A percentile compares a stretch with the other conserved stretches of the same genome.
Evolutionary conservation across 495 filamentous ascomycete genomes (phyloP).

Genomic region (Penicillium daleae): DNA sequence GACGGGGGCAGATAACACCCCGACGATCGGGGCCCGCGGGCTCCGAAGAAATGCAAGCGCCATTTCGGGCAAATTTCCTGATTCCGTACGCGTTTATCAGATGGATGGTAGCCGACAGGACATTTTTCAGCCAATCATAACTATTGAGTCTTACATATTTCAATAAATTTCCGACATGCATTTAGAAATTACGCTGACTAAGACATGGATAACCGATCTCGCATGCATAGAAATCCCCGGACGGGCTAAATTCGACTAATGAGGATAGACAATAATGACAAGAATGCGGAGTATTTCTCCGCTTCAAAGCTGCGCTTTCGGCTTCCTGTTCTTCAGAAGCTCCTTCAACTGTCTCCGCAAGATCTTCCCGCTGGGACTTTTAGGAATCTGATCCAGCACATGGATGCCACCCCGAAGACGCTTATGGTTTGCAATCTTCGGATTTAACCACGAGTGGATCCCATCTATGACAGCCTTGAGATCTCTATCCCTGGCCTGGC

Average conservation of each 20-base stretch:
- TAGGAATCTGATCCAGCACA: constrained; percentile 75
- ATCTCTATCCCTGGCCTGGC: constrained; percentile 35
- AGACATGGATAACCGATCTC: background rate
- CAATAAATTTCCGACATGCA: background rate
- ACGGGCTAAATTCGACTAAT: background rate
- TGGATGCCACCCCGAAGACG: constrained; percentile 71
- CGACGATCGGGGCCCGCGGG: constrained; percentile 27
- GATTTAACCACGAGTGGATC: constrained; percentile 46
- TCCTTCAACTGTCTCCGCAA: constrained; percentile 65
- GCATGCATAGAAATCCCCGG: background rate
- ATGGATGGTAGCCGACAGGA: background rate
- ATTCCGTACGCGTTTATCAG: background rate
- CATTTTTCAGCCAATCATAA: background rate
- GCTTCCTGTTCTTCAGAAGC: constrained; percentile 24
- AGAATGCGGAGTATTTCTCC: background rate
- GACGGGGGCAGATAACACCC: constrained; percentile 4
- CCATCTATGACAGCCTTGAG: constrained; percentile 34
- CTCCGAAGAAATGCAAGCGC: constrained; percentile 9
- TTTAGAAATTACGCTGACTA: background rate
- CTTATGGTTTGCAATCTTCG: constrained; percentile 65
- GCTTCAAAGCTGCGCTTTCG: constrained; percentile 20
- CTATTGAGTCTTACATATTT: background rate
- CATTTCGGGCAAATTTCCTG: background rate
- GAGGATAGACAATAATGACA: background rate
- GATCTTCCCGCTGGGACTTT: constrained; percentile 80